phyloP scores from a whole-genome alignment of 2,329 filamentous ascomycete genomes.

The Chlorencoelia australis region DNA sequence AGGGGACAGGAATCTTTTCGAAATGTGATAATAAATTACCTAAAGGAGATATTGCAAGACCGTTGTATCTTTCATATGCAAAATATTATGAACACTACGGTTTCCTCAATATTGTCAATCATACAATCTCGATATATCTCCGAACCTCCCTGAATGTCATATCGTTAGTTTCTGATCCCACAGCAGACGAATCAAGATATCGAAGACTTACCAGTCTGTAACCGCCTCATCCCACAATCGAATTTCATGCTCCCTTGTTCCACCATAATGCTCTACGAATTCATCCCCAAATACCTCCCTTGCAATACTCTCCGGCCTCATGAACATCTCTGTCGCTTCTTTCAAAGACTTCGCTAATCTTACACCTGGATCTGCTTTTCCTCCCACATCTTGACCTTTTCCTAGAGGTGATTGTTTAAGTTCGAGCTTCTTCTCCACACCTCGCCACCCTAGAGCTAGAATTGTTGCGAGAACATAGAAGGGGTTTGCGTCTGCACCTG shows the following conservation, averaged over 20 bases:
- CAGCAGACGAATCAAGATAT: background rate
- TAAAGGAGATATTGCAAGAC: too few species aligned
- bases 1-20: too few species aligned
- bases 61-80: too few species aligned
- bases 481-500: slow-evolving; percentile 88
- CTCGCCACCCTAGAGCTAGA: slow-evolving; percentile 79
- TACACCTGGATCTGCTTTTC: slow-evolving; percentile 58
- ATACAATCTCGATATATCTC: slow-evolving; percentile 63
- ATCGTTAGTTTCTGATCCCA: slow-evolving; percentile 4
- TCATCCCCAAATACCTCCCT: slow-evolving; percentile 87
- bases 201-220: slow-evolving; percentile 69
- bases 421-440: slow-evolving; percentile 83
- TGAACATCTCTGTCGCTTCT: slow-evolving; percentile 75
- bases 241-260: slow-evolving; percentile 85
- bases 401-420: slow-evolving; percentile 75
- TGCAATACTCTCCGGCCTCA: slow-evolving; percentile 71
- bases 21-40: too few species aligned
- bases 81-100: too few species aligned
- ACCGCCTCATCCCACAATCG: slow-evolving; percentile 90
- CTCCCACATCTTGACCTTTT: slow-evolving; percentile 74
- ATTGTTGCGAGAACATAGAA: slow-evolving; percentile 81
- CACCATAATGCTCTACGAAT: slow-evolving; percentile 92
- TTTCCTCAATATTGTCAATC: too few species aligned
- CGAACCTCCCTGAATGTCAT: slow-evolving; percentile 53
- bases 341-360: slow-evolving; percentile 75